Evolutionary conservation across 305 asterid genomes (phyloP), one percentile per base, ranked within the genome.

Genomic region (Solanum aculeatissimum): DNA sequence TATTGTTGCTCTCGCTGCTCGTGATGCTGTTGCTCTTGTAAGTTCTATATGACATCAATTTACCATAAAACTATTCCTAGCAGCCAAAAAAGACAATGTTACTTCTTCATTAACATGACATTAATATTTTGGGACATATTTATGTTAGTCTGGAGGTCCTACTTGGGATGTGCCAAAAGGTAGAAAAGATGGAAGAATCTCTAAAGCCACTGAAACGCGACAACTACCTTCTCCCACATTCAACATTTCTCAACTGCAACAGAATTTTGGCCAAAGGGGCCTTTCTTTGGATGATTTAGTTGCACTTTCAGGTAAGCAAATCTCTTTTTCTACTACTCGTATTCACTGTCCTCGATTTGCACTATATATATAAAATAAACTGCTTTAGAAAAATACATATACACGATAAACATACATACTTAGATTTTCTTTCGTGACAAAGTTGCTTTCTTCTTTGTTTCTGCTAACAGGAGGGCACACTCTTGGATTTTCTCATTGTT

Each of bases 151-250:
- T 15, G 91, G 91, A 82, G 91, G 91, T 60, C 91, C 91, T 12
- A 63, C 19, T n/a, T 89, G 91, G 91, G 83, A 84, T 4, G 97
- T 95, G 79, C 95, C 97, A 1, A 93, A 93, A 66, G 84, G 98
- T 16, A 90, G 97, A 81, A 93, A 91, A 86, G 98, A 95, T 88
- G 98, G 98, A 77, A 87, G 92, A 87, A 83, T 86, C 45, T 94
- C 98, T 3, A 93, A 88, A 84, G 95, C 96, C 2, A 87, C 80
- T 13, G 98, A 95, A 14, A 49, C 93, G 9, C 72, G 87, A 68
- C 92, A 93, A 81, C 58, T 95, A 66, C 98, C 98, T 23, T 90
- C 94, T 79, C 98, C 98, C 51, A 90, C 95, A 40, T 95, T 94
- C 91, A 95, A 95, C 62, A 82, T 95, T 53, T 87, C 98, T 74